These are phyloP conservation scores for Lactarius sanguifluus DNA, from an alignment of 768 basidiomycete species.

Conservation along the genomic window DNA sequence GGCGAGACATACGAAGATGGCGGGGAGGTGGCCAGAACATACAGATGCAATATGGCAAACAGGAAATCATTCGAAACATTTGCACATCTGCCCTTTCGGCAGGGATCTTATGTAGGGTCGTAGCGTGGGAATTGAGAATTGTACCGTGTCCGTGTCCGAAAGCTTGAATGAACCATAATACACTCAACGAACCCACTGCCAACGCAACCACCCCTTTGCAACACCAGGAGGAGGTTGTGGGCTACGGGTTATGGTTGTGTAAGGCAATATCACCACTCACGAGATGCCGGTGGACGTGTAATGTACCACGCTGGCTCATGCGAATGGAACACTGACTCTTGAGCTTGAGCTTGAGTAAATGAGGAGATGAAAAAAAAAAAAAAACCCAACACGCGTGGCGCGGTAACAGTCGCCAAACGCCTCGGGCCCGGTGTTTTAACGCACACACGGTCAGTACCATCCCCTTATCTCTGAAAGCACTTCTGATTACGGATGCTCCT, in stretches of 20 bases:
- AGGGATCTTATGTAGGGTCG: constrained; percentile 1
- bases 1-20: not conserved
- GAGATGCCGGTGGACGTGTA: not conserved
- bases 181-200: not conserved
- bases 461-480: not conserved
- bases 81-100: not conserved
- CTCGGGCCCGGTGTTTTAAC: not conserved
- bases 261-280: not conserved
- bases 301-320: not conserved
- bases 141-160: not conserved
- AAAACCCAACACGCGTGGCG: not conserved
- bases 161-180: not conserved
- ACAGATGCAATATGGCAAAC: constrained; percentile 6
- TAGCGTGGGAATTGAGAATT: constrained; percentile 11
- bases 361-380: not conserved
- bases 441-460: not conserved
- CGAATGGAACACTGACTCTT: not conserved
- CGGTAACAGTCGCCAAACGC: not conserved
- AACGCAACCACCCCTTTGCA: constrained; percentile 1
- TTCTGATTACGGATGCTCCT: not conserved
- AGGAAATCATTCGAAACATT: constrained; percentile 9
- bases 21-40: not conserved
- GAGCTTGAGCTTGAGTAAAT: not conserved
- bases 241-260: not conserved
- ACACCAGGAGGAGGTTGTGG: not conserved